Evolutionary conservation across 768 basidiomycete species (phyloP), one percentile per base, ranked within the genome.

Genomic region (Mycena haematopus): DNA sequence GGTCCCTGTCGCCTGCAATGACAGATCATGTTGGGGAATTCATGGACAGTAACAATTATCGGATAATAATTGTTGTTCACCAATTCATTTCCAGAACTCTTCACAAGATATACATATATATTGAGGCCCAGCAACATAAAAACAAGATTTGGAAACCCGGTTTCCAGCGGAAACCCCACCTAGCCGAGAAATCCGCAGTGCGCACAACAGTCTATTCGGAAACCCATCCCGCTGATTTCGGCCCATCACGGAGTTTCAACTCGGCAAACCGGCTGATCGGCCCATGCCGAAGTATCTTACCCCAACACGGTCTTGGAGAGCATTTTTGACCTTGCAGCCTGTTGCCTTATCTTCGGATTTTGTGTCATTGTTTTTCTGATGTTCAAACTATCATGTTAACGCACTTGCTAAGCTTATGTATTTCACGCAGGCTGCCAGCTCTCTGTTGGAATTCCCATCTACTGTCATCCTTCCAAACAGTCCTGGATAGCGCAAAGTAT

Each of bases 371-470:
- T 33, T 2, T 53, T 60, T 40, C 53, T 53, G 2, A 47, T 61
- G 10, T 61, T 46, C 53, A 61, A 55, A 17, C 31, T 62, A 14
- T 52, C 50, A 14, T 62, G 61, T 25, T 3, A 56, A 62, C 25
- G 54, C 60, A 1, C 33, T 50, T 3, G 38, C 29, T 4, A 54
- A 56, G 25, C 53, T 62, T 1, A 21, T 62, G 1, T 62, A 62
- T 38, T 56, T 55, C 22, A 27, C 52, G 15, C 45, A 22, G 8
- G 52, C 38, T 22, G 46, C 49, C 0, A 14, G 7, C n/a, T 50
- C 46, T 11, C 22, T 45, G 13, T 19, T 19, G 10, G 52, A 4
- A 1, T 14, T 35, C 6, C 60, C 54, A 9, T 40, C 60, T 6
- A 33, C 38, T 6, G 25, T 62, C 9, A 33, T 57, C 44, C 42